Evolutionary conservation across 176 grass and related monocot genomes (phyloP).

Genomic region (Thinopyrum elongatum): DNA sequence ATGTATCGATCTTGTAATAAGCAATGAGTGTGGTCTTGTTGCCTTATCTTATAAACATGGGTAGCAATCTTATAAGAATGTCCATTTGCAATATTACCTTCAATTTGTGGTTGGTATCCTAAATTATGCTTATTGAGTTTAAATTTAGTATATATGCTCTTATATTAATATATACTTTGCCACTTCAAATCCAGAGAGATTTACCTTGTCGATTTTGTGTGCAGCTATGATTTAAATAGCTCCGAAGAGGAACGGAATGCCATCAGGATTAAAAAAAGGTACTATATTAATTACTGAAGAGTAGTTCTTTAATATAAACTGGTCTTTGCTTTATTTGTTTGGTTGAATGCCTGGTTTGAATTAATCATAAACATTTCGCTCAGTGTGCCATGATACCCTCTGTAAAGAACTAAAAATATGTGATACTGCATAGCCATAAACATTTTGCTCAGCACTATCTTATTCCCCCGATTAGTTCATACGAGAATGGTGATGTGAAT

Average conservation of each 20-base stretch:
- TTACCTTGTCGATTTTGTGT: slow-evolving; percentile 34
- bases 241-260: slow-evolving; percentile 62
- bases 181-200: neutral
- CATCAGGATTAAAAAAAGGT: slow-evolving; percentile 81
- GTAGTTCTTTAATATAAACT: neutral
- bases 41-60: slow-evolving; percentile 23
- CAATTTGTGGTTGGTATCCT: neutral
- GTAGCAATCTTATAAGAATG: neutral
- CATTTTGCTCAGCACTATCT: neutral
- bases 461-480: neutral
- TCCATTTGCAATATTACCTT: too few relatives aligned
- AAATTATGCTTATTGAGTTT: slow-evolving; percentile 1
- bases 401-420: neutral
- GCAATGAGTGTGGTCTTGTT: neutral
- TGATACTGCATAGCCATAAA: slow-evolving; percentile 14
- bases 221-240: slow-evolving; percentile 83
- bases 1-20: neutral
- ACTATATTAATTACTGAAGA: slow-evolving; percentile 13
- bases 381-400: neutral
- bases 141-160: neutral
- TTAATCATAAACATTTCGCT: neutral
- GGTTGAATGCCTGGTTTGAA: slow-evolving; percentile 2
- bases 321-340: neutral
- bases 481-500: neutral
- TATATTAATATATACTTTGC: slow-evolving; percentile 14